Conservation (phyloP, 2,329 filamentous ascomycete species). For the Bisporella sp. region DNA sequence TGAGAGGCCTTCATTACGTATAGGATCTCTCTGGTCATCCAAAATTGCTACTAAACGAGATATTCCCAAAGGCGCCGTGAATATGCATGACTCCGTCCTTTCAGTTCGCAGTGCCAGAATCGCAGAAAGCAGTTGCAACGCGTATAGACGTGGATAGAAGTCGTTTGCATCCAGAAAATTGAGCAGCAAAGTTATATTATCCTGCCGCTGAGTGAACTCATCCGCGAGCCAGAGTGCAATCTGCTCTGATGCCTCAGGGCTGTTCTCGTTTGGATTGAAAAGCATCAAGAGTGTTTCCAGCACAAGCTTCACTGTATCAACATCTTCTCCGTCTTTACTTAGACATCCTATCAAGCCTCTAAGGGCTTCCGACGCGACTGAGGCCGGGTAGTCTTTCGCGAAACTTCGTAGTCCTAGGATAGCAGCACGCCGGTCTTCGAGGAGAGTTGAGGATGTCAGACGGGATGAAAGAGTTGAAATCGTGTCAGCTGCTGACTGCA, state of each 20-base stretch:
- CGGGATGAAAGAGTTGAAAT: constrained; percentile 86
- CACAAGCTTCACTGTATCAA: constrained; percentile 92
- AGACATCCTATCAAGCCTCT: constrained; percentile 80
- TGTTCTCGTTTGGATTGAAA: constrained; percentile 65
- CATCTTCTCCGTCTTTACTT: constrained; percentile 83
- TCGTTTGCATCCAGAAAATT: constrained; percentile 82
- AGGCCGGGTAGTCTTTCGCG: constrained; percentile 92
- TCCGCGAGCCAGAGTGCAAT: constrained; percentile 94
- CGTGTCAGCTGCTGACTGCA: constrained; percentile 86
- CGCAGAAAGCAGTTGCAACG: constrained; percentile 79
- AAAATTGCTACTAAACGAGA: constrained; percentile 77
- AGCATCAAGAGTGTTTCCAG: constrained; percentile 94
- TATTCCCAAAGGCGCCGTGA: constrained; percentile 81
- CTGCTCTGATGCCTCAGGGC: constrained; percentile 90
- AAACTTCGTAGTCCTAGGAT: constrained; percentile 93
- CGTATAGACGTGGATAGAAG: constrained; percentile 88
- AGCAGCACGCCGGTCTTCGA: constrained; percentile 90
- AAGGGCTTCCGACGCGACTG: constrained; percentile 88
- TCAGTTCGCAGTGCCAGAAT: constrained; percentile 82
- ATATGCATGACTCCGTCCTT: constrained; percentile 88
- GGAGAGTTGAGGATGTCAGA: constrained; percentile 78
- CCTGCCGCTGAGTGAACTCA: constrained; percentile 95
- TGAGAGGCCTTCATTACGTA: constrained; percentile 82
- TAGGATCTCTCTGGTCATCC: constrained; percentile 77
- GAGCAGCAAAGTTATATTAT: constrained; percentile 87